phyloP scores from a whole-genome alignment of 139 green algal genomes.

The Chlamydomonas sphaeroides region DNA sequence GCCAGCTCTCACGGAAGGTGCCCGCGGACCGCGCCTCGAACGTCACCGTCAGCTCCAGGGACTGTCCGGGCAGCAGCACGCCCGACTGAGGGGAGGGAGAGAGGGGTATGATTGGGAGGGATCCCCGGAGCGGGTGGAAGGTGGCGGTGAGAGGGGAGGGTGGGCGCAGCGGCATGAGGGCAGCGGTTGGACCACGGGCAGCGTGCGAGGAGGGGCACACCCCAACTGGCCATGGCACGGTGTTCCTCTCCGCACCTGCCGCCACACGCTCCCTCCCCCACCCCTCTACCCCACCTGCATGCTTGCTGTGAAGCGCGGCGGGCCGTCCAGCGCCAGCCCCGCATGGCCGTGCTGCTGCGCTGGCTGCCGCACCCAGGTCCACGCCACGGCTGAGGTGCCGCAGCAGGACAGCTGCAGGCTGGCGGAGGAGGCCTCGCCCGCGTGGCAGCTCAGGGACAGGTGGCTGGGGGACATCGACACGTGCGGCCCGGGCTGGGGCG shows the following conservation, averaged over 20 bases:
- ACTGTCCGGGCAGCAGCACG: constrained; percentile 41
- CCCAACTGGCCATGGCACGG: no score
- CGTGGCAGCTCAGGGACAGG: constrained; percentile 24
- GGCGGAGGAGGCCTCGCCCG: not conserved
- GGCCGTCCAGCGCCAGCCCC: constrained; percentile 6
- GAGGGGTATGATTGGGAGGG: no score
- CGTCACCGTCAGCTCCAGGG: constrained; percentile 24
- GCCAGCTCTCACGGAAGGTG: constrained; percentile 37
- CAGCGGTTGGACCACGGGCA: no score
- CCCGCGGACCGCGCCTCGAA: constrained; percentile 6
- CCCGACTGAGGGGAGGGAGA: not conserved
- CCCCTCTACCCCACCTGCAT: constrained; percentile 19
- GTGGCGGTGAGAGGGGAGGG: no score
- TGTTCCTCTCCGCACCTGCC: no score
- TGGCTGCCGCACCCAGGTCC: not conserved
- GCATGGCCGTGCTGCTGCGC: constrained; percentile 13
- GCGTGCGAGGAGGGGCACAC: no score
- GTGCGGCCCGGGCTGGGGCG: constrained; percentile 44
- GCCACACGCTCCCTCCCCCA: no score
- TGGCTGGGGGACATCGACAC: not conserved
- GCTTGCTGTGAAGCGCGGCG: constrained; percentile 18
- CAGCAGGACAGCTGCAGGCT: not conserved
- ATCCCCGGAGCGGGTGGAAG: no score
- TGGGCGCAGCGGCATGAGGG: no score
- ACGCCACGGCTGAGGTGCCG: constrained; percentile 48